Conservation (phyloP, 2,329 filamentous ascomycete species). For the Karstenula rhodostoma region DNA sequence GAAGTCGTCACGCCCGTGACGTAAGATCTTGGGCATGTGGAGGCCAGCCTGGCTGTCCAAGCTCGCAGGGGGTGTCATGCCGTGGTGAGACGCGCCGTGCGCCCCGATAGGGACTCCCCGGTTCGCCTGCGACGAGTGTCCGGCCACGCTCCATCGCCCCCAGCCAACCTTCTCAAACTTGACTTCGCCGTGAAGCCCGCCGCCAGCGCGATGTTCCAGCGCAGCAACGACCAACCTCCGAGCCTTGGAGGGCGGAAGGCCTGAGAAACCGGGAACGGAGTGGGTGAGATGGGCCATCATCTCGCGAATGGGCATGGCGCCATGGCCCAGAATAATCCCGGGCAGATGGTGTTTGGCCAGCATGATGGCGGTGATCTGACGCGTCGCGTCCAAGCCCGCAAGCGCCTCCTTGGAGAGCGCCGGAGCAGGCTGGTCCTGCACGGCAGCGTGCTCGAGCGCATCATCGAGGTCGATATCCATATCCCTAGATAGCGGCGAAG, state of each 20-base stretch:
- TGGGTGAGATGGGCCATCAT: slow-evolving; percentile 95
- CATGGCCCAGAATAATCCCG: slow-evolving; percentile 86
- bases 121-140: slow-evolving; percentile 61
- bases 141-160: slow-evolving; percentile 86
- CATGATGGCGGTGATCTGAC: slow-evolving; percentile 83
- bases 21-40: slow-evolving; percentile 54
- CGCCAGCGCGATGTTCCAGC: slow-evolving; percentile 77
- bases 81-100: slow-evolving; percentile 47
- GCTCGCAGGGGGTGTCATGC: slow-evolving; percentile 61
- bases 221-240: slow-evolving; percentile 91
- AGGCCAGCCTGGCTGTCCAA: slow-evolving; percentile 53
- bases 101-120: slow-evolving; percentile 49
- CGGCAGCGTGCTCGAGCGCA: slow-evolving; percentile 61
- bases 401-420: slow-evolving; percentile 60
- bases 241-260: slow-evolving; percentile 88
- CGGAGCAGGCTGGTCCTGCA: slow-evolving; percentile 52
- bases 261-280: slow-evolving; percentile 89
- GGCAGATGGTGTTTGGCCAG: slow-evolving; percentile 91
- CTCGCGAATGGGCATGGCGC: slow-evolving; percentile 91
- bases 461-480: slow-evolving; percentile 89
- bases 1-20: slow-evolving; percentile 48
- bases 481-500: slow-evolving; percentile 66
- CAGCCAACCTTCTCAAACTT: slow-evolving; percentile 96
- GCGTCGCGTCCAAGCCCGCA: slow-evolving; percentile 72
- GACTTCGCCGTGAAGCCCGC: slow-evolving; percentile 72